Conservation (phyloP, 176 grass and related monocot genomes). For the Lolium multiflorum region DNA sequence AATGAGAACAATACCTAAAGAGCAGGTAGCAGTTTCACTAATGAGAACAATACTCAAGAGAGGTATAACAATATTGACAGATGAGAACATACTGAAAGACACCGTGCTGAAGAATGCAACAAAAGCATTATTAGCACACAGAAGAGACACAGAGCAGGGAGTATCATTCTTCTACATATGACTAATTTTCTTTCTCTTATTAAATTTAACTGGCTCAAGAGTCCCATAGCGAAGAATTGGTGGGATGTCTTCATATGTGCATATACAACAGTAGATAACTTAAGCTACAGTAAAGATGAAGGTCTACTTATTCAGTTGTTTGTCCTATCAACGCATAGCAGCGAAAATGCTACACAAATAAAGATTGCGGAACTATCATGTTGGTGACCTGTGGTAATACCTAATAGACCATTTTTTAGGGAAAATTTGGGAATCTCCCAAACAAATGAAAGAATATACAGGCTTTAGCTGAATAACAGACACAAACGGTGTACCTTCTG, state of each 20-base stretch:
- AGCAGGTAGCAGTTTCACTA: slow-evolving; percentile 9
- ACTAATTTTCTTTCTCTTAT: slow-evolving; percentile 6
- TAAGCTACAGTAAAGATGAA: not conserved
- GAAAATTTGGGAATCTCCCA: not conserved
- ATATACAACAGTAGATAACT: slow-evolving; percentile 19
- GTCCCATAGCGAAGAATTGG: slow-evolving; percentile 6
- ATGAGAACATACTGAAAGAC: slow-evolving; percentile 26
- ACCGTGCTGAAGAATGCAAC: not conserved
- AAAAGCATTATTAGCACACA: not conserved
- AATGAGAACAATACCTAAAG: slow-evolving; percentile 90
- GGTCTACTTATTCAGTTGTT: not conserved
- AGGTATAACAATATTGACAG: not conserved
- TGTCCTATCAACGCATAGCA: slow-evolving; percentile 19
- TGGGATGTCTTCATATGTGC: not conserved
- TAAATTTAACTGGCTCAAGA: not conserved
- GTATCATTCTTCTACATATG: slow-evolving; percentile 1
- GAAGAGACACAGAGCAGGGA: not conserved
- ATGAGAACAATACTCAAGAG: slow-evolving; percentile 38
- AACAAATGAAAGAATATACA: not conserved
- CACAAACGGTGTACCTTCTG: slow-evolving; percentile 73
- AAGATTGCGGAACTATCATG: slow-evolving; percentile 3
- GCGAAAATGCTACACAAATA: slow-evolving; percentile 9
- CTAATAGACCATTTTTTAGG: slow-evolving; percentile 1
- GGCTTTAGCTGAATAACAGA: not conserved
- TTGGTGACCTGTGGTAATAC: not conserved